Percentiles rank a stretch among this genome's conserved stretches.
Evolutionary conservation across 2,329 filamentous ascomycete species (phyloP).

Genomic region (Colletotrichum gigasporum): DNA sequence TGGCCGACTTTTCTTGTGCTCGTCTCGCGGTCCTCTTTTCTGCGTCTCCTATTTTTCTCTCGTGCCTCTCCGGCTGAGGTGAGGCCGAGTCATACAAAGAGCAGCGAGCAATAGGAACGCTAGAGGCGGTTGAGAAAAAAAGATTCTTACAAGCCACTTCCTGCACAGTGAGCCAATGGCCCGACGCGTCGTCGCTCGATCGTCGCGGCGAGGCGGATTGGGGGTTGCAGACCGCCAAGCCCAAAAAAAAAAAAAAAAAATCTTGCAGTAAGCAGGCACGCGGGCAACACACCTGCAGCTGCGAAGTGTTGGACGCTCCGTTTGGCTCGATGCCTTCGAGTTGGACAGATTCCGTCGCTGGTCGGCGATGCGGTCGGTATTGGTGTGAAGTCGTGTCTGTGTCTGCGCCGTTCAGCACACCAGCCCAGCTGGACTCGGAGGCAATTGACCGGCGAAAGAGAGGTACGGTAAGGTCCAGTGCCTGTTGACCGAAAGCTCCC

Average conservation of each 20-base stretch:
- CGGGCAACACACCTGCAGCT: conserved; percentile 3
- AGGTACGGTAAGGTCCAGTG: not conserved
- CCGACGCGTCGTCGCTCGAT: conserved; percentile 17
- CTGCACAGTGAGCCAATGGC: conserved; percentile 26
- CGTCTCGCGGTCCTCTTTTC: not conserved
- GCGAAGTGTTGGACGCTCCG: not conserved
- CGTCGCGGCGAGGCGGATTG: conserved; percentile 21
- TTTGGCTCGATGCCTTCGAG: not conserved
- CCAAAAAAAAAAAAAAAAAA: no score
- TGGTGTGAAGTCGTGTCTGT: not conserved
- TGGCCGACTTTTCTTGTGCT: not conserved
- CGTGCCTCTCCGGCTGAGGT: not conserved
- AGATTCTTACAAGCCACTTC: conserved; percentile 25
- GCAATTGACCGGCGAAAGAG: not conserved
- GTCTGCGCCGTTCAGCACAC: not conserved
- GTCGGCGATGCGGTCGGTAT: not conserved
- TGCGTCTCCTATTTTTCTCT: not conserved
- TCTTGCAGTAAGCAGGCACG: conserved; percentile 21
- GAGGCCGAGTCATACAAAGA: conserved; percentile 2
- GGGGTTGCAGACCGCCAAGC: conserved; percentile 29
- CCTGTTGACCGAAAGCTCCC: no score
- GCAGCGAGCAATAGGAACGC: conserved; percentile 19
- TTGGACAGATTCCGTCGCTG: not conserved
- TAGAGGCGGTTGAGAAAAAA: not conserved
- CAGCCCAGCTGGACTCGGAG: not conserved